Evolutionary conservation across 441 rosid species (phyloP).

Genomic region (Geranium incanum): DNA sequence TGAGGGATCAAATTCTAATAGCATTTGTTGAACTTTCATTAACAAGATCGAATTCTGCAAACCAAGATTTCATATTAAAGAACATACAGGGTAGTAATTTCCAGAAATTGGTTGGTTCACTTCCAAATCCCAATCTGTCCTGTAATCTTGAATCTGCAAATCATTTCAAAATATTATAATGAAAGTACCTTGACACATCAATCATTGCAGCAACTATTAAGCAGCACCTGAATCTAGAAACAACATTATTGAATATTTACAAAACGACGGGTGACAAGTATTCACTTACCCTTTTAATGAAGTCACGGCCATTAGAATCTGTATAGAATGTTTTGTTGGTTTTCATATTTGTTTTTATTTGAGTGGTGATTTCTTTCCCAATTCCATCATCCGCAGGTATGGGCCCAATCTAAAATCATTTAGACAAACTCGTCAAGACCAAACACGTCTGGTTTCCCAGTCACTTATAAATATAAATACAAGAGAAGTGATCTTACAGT

Average conservation of each 20-base stretch:
- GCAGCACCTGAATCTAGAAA: neutral
- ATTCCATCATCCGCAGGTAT: slow-evolving; percentile 70
- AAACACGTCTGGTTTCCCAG: slow-evolving; percentile 9
- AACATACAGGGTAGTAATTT: slow-evolving; percentile 91
- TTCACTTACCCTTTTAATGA: slow-evolving; percentile 70
- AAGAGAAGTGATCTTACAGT: slow-evolving; percentile 48
- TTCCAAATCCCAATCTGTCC: slow-evolving; percentile 88
- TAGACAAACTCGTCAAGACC: slow-evolving; percentile 8
- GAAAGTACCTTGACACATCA: neutral
- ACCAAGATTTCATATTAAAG: neutral
- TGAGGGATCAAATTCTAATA: neutral
- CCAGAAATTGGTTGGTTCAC: slow-evolving; percentile 91
- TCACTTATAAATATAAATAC: neutral
- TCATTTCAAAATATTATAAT: slow-evolving; percentile 6
- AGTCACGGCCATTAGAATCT: slow-evolving; percentile 96
- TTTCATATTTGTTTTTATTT: slow-evolving; percentile 57
- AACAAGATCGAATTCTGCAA: neutral
- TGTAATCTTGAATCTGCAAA: slow-evolving; percentile 81
- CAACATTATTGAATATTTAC: neutral
- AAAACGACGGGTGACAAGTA: neutral
- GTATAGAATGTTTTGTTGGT: slow-evolving; percentile 81
- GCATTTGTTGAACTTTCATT: neutral
- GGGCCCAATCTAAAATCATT: slow-evolving; percentile 63
- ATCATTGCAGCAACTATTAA: neutral
- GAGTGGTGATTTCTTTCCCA: slow-evolving; percentile 85